Conservation (phyloP, 1,284 basidiomycete genomes). For the Ustilago hordei region DNA sequence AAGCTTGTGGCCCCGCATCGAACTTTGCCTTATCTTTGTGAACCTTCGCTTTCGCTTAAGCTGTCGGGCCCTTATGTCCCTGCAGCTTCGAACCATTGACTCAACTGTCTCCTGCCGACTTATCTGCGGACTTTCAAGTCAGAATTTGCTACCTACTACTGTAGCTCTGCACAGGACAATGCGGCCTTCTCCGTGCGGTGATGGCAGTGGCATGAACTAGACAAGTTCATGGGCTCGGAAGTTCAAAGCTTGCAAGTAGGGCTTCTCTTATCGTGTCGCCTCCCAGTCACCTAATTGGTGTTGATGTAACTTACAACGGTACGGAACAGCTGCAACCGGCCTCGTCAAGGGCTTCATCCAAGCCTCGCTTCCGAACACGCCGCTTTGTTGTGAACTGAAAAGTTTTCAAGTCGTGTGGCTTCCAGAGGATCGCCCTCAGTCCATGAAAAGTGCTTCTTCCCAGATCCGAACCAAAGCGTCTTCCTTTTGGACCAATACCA, state of each 20-base stretch:
- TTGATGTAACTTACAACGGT: not conserved
- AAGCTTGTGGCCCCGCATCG: not conserved
- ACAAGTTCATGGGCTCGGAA: not conserved
- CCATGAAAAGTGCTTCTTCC: not conserved
- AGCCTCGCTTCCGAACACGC: not conserved
- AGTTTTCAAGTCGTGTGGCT: not conserved
- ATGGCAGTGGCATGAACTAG: constrained; percentile 4
- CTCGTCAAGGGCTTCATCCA: not conserved
- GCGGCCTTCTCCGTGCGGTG: not conserved
- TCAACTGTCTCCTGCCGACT: not conserved
- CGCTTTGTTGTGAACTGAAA: not conserved
- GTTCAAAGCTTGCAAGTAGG: not conserved
- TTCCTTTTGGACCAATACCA: constrained; percentile 15
- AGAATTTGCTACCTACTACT: not conserved
- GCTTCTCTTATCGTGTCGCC: constrained; percentile 1
- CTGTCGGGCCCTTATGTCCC: constrained; percentile 6
- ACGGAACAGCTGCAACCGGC: not conserved
- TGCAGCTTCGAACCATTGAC: constrained; percentile 7
- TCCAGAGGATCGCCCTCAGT: too few species aligned
- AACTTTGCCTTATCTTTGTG: constrained; percentile 13
- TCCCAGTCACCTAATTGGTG: not conserved
- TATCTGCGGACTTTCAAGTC: constrained; percentile 12
- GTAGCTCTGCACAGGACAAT: not conserved
- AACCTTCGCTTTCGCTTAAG: constrained; percentile 3
- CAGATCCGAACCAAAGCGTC: not conserved